Percentiles rank a stretch among this genome's conserved stretches.
Conservation (phyloP, 257 asterid species). For the Paulownia fortunei region DNA sequence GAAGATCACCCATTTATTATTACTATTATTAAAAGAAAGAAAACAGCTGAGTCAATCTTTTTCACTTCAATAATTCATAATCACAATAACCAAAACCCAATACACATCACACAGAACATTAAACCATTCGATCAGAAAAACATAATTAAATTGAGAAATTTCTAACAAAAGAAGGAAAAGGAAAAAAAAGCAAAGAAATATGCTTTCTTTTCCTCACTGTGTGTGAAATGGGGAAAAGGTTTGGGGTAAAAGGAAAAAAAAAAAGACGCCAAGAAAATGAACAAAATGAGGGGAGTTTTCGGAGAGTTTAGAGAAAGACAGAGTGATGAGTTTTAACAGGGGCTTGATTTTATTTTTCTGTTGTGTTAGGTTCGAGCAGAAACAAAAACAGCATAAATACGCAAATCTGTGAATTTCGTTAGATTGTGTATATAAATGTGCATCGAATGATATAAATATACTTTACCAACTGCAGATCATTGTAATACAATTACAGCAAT, state of each 20-base stretch:
- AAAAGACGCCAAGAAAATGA: constrained; percentile 17
- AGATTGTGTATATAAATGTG: constrained; percentile 27
- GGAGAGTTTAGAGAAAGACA: constrained; percentile 33
- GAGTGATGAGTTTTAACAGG: constrained; percentile 32
- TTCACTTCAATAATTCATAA: constrained; percentile 22
- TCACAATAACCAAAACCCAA: constrained; percentile 27
- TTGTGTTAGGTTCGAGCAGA: constrained; percentile 36
- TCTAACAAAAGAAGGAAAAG: neutral
- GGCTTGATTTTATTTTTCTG: neutral
- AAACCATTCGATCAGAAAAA: constrained; percentile 25
- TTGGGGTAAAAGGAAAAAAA: neutral
- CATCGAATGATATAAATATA: constrained; percentile 23
- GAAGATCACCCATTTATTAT: constrained; percentile 48
- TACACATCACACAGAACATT: constrained; percentile 20
- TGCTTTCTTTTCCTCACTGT: constrained; percentile 27
- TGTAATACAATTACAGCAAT: constrained; percentile 26
- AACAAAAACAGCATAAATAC: constrained; percentile 25
- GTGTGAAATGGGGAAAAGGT: constrained; percentile 24
- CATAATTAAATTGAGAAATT: constrained; percentile 1
- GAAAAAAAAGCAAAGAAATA: constrained; percentile 18
- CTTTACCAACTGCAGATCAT: constrained; percentile 36
- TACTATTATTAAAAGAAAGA: neutral
- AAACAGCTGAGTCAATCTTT: constrained; percentile 12
- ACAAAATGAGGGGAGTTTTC: constrained; percentile 8
- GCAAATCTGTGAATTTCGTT: constrained; percentile 32